Conservation (phyloP, 371 early-diverging fungal species). For the Rhizopus stolonifer region DNA sequence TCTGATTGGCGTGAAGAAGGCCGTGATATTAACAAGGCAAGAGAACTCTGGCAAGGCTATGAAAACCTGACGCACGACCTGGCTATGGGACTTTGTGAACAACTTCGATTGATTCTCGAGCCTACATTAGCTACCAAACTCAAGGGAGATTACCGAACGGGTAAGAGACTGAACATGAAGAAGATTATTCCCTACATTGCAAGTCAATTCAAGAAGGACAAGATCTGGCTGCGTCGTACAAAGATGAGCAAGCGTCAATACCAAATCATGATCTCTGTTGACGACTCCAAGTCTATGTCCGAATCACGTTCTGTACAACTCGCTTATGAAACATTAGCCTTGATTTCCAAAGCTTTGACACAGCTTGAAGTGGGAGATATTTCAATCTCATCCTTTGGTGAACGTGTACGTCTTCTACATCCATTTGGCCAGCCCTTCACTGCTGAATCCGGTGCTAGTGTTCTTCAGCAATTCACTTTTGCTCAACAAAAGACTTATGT, state of each 20-base stretch:
- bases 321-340: slow-evolving; percentile 89
- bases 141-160: slow-evolving; percentile 98
- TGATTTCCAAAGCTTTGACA: slow-evolving; percentile 88
- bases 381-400: slow-evolving; percentile 90
- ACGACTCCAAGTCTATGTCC: slow-evolving; percentile 98
- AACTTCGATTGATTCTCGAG: slow-evolving; percentile 94
- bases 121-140: slow-evolving; percentile 96
- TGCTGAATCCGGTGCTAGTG: slow-evolving; percentile 85
- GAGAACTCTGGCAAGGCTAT: slow-evolving; percentile 88
- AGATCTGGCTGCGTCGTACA: slow-evolving; percentile 99
- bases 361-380: slow-evolving; percentile 95
- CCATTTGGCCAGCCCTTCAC: slow-evolving; percentile 91
- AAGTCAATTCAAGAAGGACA: slow-evolving; percentile 98
- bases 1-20: slow-evolving; percentile 63
- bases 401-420: slow-evolving; percentile 82
- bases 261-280: slow-evolving; percentile 97
- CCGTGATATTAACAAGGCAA: slow-evolving; percentile 62
- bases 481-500: slow-evolving; percentile 88
- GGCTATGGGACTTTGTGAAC: slow-evolving; percentile 90
- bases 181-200: slow-evolving; percentile 99
- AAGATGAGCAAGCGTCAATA: slow-evolving; percentile 98
- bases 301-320: slow-evolving; percentile 86
- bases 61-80: slow-evolving; percentile 86
- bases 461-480: slow-evolving; percentile 88
- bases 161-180: slow-evolving; percentile 99